Conservation (phyloP, 192 early-diverging fungal species). For the Backusella australiensis region DNA sequence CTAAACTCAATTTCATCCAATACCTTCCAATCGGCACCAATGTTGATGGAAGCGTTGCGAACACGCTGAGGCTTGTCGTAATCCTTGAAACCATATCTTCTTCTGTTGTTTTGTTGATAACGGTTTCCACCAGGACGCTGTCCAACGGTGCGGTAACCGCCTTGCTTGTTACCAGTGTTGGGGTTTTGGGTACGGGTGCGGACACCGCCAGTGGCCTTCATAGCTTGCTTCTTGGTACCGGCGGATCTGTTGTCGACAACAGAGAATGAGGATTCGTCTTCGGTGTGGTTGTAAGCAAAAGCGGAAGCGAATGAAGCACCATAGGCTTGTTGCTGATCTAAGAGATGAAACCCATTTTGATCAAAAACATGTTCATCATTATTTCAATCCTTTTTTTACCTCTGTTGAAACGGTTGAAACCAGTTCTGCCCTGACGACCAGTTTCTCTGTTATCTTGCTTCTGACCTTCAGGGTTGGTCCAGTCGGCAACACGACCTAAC, state of each 20-base stretch:
- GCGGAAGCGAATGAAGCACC: constrained; percentile 79
- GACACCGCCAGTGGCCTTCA: constrained; percentile 43
- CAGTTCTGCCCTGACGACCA: constrained; percentile 43
- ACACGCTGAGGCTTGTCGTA: constrained; percentile 68
- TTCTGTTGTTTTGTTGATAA: constrained; percentile 24
- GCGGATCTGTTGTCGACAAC: constrained; percentile 80
- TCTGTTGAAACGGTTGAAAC: constrained; percentile 40
- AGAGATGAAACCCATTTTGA: neutral
- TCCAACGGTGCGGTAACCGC: constrained; percentile 38
- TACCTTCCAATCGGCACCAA: constrained; percentile 87
- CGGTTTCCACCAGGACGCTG: constrained; percentile 34
- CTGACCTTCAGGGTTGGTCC: constrained; percentile 64
- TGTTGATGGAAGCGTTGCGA: constrained; percentile 83
- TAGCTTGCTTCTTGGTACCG: constrained; percentile 62
- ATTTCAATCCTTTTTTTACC: constrained; percentile 15
- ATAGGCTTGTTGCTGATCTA: constrained; percentile 74
- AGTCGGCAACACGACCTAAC: constrained; percentile 92
- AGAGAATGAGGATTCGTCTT: constrained; percentile 95
- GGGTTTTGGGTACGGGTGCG: constrained; percentile 42
- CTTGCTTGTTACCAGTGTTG: constrained; percentile 42
- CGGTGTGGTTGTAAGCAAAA: constrained; percentile 86
- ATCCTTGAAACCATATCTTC: constrained; percentile 44
- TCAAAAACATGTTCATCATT: neutral
- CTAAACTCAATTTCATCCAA: constrained; percentile 94
- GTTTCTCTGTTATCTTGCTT: constrained; percentile 61